Conservation (phyloP, 2,329 filamentous ascomycete genomes). For the Arthroderma sp. region DNA sequence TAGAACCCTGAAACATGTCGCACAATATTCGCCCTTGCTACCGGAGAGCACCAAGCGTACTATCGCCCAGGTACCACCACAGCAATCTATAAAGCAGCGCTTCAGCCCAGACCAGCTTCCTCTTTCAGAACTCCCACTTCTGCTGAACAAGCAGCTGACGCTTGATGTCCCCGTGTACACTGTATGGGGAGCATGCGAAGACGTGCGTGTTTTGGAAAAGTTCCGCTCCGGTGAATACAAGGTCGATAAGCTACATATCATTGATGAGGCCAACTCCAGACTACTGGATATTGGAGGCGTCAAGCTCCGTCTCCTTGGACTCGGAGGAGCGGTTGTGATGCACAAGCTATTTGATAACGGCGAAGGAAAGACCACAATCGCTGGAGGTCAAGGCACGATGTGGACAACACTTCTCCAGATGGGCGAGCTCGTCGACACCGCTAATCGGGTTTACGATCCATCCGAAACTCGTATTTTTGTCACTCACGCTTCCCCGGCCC, state of each 20-base stretch:
- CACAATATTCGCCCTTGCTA: slow-evolving; percentile 93
- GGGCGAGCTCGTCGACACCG: slow-evolving; percentile 94
- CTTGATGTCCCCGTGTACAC: slow-evolving; percentile 96
- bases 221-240: slow-evolving; percentile 97
- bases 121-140: slow-evolving; percentile 80
- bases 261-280: slow-evolving; percentile 94
- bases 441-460: slow-evolving; percentile 94
- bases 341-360: slow-evolving; percentile 99
- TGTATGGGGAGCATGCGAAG: slow-evolving; percentile 97
- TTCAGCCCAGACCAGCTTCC: slow-evolving; percentile 71
- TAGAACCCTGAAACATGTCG: slow-evolving; percentile 94
- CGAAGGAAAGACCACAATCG: slow-evolving; percentile 93
- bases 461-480: slow-evolving; percentile 95
- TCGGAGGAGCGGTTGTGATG: slow-evolving; percentile 96
- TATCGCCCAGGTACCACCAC: slow-evolving; percentile 54
- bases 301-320: slow-evolving; percentile 82
- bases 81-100: slow-evolving; percentile 62
- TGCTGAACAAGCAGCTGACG: slow-evolving; percentile 76
- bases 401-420: slow-evolving; percentile 98
- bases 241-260: slow-evolving; percentile 92
- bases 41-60: slow-evolving; percentile 57
- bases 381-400: slow-evolving; percentile 96
- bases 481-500: slow-evolving; percentile 90
- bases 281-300: slow-evolving; percentile 89
- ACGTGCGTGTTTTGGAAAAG: slow-evolving; percentile 93